Evolutionary conservation across 2,329 filamentous ascomycete genomes (phyloP).

Genomic region (Purpureocillium takamizusanense): DNA sequence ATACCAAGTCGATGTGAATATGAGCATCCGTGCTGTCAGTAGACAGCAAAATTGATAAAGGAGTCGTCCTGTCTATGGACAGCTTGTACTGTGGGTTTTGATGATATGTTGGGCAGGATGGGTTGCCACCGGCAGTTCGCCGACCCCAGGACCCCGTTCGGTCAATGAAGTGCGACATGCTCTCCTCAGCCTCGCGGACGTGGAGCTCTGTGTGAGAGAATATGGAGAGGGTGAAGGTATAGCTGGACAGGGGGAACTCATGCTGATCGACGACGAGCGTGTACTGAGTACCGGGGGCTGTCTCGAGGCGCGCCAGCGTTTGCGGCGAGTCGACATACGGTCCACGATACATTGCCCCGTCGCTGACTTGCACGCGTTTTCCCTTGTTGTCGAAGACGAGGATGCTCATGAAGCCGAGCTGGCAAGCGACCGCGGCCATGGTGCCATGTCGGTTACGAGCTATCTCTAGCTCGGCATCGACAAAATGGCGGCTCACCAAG

Average conservation of each 20-base stretch:
- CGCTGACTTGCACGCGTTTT: conserved; percentile 62
- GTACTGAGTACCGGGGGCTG: conserved; percentile 31
- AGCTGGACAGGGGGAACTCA: conserved; percentile 60
- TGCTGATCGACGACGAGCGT: conserved; percentile 69
- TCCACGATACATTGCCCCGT: conserved; percentile 61
- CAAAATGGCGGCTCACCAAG: conserved; percentile 78
- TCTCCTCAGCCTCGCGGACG: conserved; percentile 51
- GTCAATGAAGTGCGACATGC: conserved; percentile 50
- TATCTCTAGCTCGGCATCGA: conserved; percentile 54
- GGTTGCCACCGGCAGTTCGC: conserved; percentile 76
- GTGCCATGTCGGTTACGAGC: conserved; percentile 33
- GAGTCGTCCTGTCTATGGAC: conserved; percentile 42
- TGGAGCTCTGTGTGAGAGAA: conserved; percentile 59
- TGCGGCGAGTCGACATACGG: conserved; percentile 94
- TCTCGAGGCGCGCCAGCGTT: conserved; percentile 63
- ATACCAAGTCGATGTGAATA: conserved; percentile 77
- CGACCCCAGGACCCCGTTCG: conserved; percentile 63
- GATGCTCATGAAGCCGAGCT: conserved; percentile 77
- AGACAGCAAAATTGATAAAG: conserved; percentile 66
- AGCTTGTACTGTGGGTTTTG: conserved; percentile 82
- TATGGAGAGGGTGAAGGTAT: conserved; percentile 81
- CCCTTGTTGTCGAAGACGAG: conserved; percentile 69
- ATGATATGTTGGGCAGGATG: conserved; percentile 66
- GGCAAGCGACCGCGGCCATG: conserved; percentile 36
- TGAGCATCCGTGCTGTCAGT: conserved; percentile 58